Conservation (phyloP, 2,329 filamentous ascomycete genomes). For the Aspergillus ochraceoroseus region DNA sequence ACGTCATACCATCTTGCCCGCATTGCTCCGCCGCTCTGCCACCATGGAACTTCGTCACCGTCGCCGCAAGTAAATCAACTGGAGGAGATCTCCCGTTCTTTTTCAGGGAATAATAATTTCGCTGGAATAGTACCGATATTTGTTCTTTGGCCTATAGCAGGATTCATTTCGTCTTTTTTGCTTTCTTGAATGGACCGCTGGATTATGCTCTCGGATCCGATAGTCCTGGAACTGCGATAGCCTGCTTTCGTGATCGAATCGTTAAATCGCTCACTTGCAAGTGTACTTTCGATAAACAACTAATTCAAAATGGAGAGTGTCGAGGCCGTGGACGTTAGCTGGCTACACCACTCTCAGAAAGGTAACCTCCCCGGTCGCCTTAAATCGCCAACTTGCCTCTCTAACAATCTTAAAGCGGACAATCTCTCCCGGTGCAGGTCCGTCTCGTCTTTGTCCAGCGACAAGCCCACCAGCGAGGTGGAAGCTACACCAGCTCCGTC, state of each 20-base stretch:
- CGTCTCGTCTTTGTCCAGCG: slow-evolving; percentile 30
- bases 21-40: slow-evolving; percentile 7
- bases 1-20: slow-evolving; percentile 8
- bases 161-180: no score
- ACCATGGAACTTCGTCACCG: slow-evolving; percentile 9
- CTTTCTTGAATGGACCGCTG: slow-evolving; percentile 1
- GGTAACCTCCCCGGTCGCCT: slow-evolving; percentile 49
- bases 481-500: slow-evolving; percentile 20
- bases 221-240: not conserved
- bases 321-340: slow-evolving; percentile 80
- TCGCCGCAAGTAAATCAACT: slow-evolving; percentile 3
- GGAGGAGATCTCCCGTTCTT: not conserved
- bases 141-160: not conserved
- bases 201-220: slow-evolving; percentile 2
- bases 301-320: slow-evolving; percentile 66
- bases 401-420: slow-evolving; percentile 22
- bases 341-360: slow-evolving; percentile 81
- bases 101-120: not conserved
- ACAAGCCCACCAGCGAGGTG: slow-evolving; percentile 25
- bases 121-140: not conserved
- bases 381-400: not conserved
- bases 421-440: slow-evolving; percentile 37
- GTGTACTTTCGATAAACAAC: not conserved
- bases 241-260: not conserved
- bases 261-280: not conserved